Evolutionary conservation across 1,284 basidiomycete genomes (phyloP).

Genomic region (Clitocybe nebularis): DNA sequence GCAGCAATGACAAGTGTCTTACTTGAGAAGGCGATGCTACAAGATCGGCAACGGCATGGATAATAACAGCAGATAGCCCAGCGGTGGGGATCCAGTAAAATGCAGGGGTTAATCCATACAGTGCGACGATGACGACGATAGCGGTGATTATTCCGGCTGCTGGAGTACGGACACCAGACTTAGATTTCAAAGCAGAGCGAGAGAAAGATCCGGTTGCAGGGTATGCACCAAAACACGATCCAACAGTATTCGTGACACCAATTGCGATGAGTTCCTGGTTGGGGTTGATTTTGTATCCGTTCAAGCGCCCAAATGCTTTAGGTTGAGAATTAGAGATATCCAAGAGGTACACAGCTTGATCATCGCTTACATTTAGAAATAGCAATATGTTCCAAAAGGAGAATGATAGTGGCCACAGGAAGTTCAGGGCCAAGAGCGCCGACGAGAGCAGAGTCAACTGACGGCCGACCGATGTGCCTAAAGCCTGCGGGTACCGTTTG

Average conservation of each 20-base stretch:
- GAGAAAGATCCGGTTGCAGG: constrained; percentile 98
- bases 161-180: constrained; percentile 95
- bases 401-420: constrained; percentile 91
- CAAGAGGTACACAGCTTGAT: background rate
- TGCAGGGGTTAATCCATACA: constrained; percentile 89
- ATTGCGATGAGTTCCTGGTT: constrained; percentile 98
- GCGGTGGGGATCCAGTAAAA: constrained; percentile 87
- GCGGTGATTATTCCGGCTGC: constrained; percentile 86
- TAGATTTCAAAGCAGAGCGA: constrained; percentile 92
- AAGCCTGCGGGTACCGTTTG: constrained; percentile 81
- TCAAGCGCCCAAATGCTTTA: constrained; percentile 89
- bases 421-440: constrained; percentile 72
- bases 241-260: constrained; percentile 90
- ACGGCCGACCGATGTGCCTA: constrained; percentile 71
- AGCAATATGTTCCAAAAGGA: constrained; percentile 95
- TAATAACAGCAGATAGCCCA: constrained; percentile 88
- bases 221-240: constrained; percentile 87
- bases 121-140: constrained; percentile 86
- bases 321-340: constrained; percentile 6
- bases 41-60: constrained; percentile 92
- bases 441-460: constrained; percentile 64
- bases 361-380: constrained; percentile 78
- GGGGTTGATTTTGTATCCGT: constrained; percentile 97
- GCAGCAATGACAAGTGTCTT: constrained; percentile 7
- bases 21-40: constrained; percentile 82